Percentiles rank a stretch among this genome's conserved stretches.
Conservation (phyloP, 75 land plant species). For the Larix kaempferi region DNA sequence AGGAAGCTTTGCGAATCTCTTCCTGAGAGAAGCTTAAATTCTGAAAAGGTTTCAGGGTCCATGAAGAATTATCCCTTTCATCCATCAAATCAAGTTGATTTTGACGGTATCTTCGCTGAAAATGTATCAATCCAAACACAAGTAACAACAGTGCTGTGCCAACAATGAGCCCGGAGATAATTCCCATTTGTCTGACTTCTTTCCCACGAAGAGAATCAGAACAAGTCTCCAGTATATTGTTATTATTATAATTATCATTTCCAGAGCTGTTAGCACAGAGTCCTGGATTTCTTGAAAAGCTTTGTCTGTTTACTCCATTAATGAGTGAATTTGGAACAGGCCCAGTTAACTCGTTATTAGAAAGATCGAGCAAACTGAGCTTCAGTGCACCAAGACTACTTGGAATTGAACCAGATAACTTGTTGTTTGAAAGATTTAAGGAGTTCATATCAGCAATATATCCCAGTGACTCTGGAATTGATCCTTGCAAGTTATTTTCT, state of each 20-base stretch:
- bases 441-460: slow-evolving; percentile 14
- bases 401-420: slow-evolving; percentile 28
- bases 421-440: slow-evolving; percentile 29
- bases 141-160: slow-evolving; percentile 43
- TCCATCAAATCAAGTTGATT: too few species aligned
- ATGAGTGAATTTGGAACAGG: slow-evolving; percentile 17
- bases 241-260: neutral
- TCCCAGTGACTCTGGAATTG: slow-evolving; percentile 20
- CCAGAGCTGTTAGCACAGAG: slow-evolving; percentile 33
- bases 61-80: slow-evolving; percentile 15
- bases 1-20: slow-evolving; percentile 20
- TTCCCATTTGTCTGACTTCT: neutral
- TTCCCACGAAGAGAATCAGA: neutral
- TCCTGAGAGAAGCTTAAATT: slow-evolving; percentile 44
- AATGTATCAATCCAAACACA: slow-evolving; percentile 38
- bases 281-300: slow-evolving; percentile 38
- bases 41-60: slow-evolving; percentile 75
- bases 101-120: slow-evolving; percentile 19
- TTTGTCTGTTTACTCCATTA: slow-evolving; percentile 14
- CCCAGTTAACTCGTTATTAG: slow-evolving; percentile 45
- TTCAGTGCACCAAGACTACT: slow-evolving; percentile 12
- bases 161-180: slow-evolving; percentile 36
- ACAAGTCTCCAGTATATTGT: too few species aligned
- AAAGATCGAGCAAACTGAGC: slow-evolving; percentile 32
- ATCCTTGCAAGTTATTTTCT: slow-evolving; percentile 25